phyloP scores from a whole-genome alignment of 2,329 filamentous ascomycete species.

The Polychaeton citri region DNA sequence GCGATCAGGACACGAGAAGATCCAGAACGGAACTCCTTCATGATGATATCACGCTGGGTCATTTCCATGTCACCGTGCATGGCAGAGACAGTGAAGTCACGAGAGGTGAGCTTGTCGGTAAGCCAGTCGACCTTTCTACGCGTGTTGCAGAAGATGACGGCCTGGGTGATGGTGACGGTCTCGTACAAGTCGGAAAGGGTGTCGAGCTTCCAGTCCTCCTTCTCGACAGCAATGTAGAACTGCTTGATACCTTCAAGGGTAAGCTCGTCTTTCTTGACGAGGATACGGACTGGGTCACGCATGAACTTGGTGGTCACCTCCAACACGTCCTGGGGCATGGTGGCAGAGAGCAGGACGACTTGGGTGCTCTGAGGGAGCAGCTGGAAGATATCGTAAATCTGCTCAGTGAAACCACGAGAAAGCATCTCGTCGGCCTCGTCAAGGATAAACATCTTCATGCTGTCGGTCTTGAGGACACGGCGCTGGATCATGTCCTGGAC shows the following conservation, averaged over 20 bases:
- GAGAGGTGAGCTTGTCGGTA: slow-evolving; percentile 91
- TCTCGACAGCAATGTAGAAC: slow-evolving; percentile 99
- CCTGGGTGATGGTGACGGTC: slow-evolving; percentile 98
- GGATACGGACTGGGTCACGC: slow-evolving; percentile 95
- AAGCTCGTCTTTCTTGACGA: slow-evolving; percentile 99
- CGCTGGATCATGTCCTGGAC: slow-evolving; percentile 99
- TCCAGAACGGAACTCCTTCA: slow-evolving; percentile 99
- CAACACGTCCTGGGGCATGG: slow-evolving; percentile 97
- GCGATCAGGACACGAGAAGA: slow-evolving; percentile 97
- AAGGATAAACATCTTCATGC: slow-evolving; percentile 99
- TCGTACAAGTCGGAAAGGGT: slow-evolving; percentile 98
- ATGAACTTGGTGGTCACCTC: slow-evolving; percentile 99
- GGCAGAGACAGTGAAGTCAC: slow-evolving; percentile 98
- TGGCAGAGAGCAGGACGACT: slow-evolving; percentile 94
- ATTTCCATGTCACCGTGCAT: slow-evolving; percentile 99
- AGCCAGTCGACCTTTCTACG: slow-evolving; percentile 99
- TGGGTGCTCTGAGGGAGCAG: slow-evolving; percentile 95
- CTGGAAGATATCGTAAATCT: slow-evolving; percentile 99
- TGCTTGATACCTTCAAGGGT: slow-evolving; percentile 99
- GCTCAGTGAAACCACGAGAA: slow-evolving; percentile 98
- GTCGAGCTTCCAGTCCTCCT: slow-evolving; percentile 99
- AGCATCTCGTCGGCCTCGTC: slow-evolving; percentile 99
- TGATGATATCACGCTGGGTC: slow-evolving; percentile 93
- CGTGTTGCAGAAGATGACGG: slow-evolving; percentile 99
- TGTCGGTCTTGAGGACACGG: slow-evolving; percentile 88